These are phyloP conservation scores for Tylopilus sp. DNA, from an alignment of 768 basidiomycete genomes.

Conservation along the genomic window DNA sequence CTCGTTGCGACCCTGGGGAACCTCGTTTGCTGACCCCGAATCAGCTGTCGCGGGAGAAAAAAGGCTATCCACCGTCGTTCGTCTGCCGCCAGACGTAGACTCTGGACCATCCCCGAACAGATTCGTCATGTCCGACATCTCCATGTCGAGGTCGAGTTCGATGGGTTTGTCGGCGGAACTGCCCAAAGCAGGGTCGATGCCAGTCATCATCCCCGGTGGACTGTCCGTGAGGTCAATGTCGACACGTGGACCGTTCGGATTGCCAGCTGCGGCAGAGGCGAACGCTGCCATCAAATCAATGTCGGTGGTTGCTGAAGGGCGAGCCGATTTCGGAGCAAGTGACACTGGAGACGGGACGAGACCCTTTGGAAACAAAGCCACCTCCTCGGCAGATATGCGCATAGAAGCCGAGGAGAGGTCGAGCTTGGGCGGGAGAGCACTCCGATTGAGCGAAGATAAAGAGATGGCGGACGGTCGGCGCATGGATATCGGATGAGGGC, in stretches of 20 bases:
- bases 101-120: constrained; percentile 53
- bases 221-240: constrained; percentile 60
- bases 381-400: constrained; percentile 63
- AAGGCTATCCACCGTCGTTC: constrained; percentile 41
- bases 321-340: constrained; percentile 76
- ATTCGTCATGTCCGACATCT: constrained; percentile 47
- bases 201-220: constrained; percentile 24
- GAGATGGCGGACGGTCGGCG: constrained; percentile 77
- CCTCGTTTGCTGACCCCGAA: constrained; percentile 17
- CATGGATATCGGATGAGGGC: constrained; percentile 31
- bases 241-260: constrained; percentile 28
- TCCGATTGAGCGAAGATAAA: constrained; percentile 74
- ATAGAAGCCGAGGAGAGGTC: constrained; percentile 72
- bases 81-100: constrained; percentile 32
- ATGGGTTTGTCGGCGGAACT: constrained; percentile 79
- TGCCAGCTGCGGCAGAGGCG: constrained; percentile 39
- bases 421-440: constrained; percentile 68
- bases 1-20: constrained; percentile 18
- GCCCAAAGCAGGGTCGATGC: constrained; percentile 40
- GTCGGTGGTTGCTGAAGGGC: constrained; percentile 52
- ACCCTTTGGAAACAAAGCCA: constrained; percentile 52
- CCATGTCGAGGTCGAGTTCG: constrained; percentile 73
- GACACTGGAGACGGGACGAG: constrained; percentile 73
- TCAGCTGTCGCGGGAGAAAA: constrained; percentile 47
- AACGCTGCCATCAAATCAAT: constrained; percentile 68